A percentile compares a stretch with the other conserved stretches of the same genome.
phyloP scores from a whole-genome alignment of 2,329 filamentous ascomycete genomes.

The Colletotrichum truncatum region DNA sequence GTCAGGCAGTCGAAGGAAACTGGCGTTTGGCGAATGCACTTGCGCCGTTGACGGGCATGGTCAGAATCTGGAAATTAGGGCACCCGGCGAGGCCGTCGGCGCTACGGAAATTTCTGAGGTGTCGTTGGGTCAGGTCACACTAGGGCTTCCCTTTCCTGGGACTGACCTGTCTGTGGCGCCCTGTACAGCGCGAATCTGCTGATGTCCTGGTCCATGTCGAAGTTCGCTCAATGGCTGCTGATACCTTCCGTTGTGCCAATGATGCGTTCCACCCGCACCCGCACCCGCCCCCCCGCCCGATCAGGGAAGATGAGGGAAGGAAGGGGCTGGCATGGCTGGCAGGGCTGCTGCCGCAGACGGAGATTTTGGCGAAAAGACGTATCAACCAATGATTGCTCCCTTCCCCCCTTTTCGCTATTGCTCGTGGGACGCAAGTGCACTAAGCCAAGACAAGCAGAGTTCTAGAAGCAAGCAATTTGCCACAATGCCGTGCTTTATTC shows the following conservation, averaged over 20 bases:
- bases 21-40: no score
- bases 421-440: no score
- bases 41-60: no score
- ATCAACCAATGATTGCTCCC: no score
- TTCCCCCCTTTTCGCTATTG: no score
- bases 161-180: background rate
- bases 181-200: background rate
- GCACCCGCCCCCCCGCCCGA: background rate
- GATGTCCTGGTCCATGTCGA: background rate
- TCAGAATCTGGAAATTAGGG: background rate
- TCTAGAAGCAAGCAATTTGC: constrained; percentile 17
- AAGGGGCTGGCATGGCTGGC: no score
- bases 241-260: background rate
- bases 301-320: no score
- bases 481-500: background rate
- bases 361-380: no score
- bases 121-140: background rate
- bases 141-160: no score
- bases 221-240: background rate
- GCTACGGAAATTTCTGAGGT: constrained; percentile 3
- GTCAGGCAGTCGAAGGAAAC: no score
- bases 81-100: constrained; percentile 20
- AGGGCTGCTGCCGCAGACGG: no score
- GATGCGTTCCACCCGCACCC: background rate
- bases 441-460: constrained; percentile 13